phyloP scores from a whole-genome alignment of 78 protist genomes.

The Speleostelium caveatum region DNA sequence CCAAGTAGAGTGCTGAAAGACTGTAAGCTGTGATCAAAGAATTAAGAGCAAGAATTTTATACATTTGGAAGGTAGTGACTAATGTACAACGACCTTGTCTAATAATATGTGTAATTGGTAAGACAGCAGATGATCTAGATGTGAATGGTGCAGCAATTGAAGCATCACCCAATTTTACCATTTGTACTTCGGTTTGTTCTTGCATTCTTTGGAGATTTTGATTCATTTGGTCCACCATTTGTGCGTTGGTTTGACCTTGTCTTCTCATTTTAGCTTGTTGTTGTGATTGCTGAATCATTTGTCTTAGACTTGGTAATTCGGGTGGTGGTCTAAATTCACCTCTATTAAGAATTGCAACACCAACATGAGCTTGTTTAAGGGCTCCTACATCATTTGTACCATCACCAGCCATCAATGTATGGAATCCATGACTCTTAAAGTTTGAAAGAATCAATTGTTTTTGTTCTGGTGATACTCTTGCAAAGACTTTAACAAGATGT shows the following conservation, averaged over 20 bases:
- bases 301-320: background rate
- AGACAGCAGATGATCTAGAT: slow-evolving; percentile 63
- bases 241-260: slow-evolving; percentile 2
- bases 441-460: slow-evolving; percentile 73
- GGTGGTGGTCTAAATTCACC: slow-evolving; percentile 64
- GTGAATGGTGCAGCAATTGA: slow-evolving; percentile 99
- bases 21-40: slow-evolving; percentile 95
- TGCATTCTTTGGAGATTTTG: too few species aligned
- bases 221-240: background rate
- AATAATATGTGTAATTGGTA: slow-evolving; percentile 86
- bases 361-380: slow-evolving; percentile 98
- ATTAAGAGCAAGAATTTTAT: slow-evolving; percentile 96
- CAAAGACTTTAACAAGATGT: slow-evolving; percentile 83
- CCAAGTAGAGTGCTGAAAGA: slow-evolving; percentile 92
- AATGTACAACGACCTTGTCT: slow-evolving; percentile 96
- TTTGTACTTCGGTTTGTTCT: slow-evolving; percentile 6
- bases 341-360: slow-evolving; percentile 84
- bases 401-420: slow-evolving; percentile 99
- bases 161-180: slow-evolving; percentile 89
- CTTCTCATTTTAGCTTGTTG: slow-evolving; percentile 6
- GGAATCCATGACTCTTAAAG: slow-evolving; percentile 80
- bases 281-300: slow-evolving; percentile 10
- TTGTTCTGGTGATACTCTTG: slow-evolving; percentile 92
- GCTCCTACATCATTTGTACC: slow-evolving; percentile 99
- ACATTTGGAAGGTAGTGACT: slow-evolving; percentile 97